phyloP scores from a whole-genome alignment of 306 rosid species.

The Ceratonia siliqua region DNA sequence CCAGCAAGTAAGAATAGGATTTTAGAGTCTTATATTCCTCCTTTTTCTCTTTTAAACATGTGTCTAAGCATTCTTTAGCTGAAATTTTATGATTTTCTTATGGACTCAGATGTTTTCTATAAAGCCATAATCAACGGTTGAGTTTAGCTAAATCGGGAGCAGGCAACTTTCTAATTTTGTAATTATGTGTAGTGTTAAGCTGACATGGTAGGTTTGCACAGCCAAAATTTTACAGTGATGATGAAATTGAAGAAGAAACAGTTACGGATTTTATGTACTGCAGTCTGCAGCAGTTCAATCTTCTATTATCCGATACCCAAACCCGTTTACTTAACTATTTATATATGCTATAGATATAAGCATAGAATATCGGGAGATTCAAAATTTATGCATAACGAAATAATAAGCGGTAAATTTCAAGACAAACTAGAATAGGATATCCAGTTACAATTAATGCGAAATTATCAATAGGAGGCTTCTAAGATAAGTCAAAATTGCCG shows the following conservation, averaged over 20 bases:
- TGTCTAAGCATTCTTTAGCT: not conserved
- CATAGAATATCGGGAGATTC: slow-evolving; percentile 19
- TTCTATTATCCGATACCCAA: not conserved
- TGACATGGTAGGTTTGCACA: not conserved
- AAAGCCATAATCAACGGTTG: not conserved
- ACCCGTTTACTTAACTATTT: not conserved
- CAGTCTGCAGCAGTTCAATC: slow-evolving; percentile 10
- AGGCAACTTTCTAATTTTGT: not conserved
- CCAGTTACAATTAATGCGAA: slow-evolving; percentile 21
- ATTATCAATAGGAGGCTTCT: slow-evolving; percentile 14
- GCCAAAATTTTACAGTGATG: slow-evolving; percentile 12
- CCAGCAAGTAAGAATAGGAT: not conserved
- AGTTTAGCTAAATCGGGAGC: not conserved
- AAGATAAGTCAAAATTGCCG: slow-evolving; percentile 37
- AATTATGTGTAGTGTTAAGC: not conserved
- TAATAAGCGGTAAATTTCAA: not conserved
- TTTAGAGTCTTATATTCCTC: not conserved
- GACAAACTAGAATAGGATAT: slow-evolving; percentile 13
- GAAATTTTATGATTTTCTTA: not conserved
- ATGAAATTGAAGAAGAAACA: not conserved
- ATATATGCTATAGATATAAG: slow-evolving; percentile 20
- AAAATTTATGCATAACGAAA: slow-evolving; percentile 16
- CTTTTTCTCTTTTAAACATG: not conserved
- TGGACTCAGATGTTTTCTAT: not conserved
- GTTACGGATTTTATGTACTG: not conserved